A percentile compares a stretch with the other conserved stretches of the same genome.
These are phyloP conservation scores for Hippophae rhamnoides DNA, from an alignment of 306 rosid species.

Conservation along the genomic window DNA sequence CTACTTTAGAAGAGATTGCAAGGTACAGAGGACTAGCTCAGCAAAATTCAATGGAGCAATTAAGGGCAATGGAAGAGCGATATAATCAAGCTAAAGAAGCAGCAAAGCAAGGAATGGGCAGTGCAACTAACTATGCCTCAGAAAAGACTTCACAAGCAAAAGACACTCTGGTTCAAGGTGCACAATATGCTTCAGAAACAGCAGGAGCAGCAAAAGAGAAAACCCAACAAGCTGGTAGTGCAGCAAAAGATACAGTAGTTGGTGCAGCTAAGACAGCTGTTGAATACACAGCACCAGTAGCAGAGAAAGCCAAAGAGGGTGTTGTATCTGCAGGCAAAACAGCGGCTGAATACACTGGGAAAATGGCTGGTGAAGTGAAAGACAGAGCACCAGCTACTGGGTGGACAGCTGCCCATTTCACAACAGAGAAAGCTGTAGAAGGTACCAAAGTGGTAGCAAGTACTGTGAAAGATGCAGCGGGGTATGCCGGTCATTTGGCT, in stretches of 20 bases:
- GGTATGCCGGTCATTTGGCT: constrained; percentile 42
- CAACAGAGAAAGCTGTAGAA: constrained; percentile 44
- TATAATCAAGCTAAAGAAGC: constrained; percentile 32
- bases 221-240: constrained; percentile 25
- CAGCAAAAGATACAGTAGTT: constrained; percentile 24
- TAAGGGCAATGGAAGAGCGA: constrained; percentile 36
- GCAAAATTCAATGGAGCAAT: constrained; percentile 31
- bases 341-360: constrained; percentile 26
- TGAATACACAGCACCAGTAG: constrained; percentile 30
- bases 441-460: constrained; percentile 44
- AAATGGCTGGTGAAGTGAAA: constrained; percentile 45
- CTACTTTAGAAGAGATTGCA: constrained; percentile 35
- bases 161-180: constrained; percentile 3
- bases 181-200: constrained; percentile 16
- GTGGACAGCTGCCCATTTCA: constrained; percentile 57
- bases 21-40: constrained; percentile 31
- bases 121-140: constrained; percentile 12
- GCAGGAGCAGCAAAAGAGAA: constrained; percentile 24
- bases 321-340: constrained; percentile 15
- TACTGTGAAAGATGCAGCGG: constrained; percentile 40
- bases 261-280: constrained; percentile 6
- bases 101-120: constrained; percentile 16
- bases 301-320: constrained; percentile 19
- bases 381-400: constrained; percentile 48
- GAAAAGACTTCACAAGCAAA: constrained; percentile 22